Base-by-base conservation (phyloP, 1,284 basidiomycete species). In the Apiotrichum sp. region DNA sequence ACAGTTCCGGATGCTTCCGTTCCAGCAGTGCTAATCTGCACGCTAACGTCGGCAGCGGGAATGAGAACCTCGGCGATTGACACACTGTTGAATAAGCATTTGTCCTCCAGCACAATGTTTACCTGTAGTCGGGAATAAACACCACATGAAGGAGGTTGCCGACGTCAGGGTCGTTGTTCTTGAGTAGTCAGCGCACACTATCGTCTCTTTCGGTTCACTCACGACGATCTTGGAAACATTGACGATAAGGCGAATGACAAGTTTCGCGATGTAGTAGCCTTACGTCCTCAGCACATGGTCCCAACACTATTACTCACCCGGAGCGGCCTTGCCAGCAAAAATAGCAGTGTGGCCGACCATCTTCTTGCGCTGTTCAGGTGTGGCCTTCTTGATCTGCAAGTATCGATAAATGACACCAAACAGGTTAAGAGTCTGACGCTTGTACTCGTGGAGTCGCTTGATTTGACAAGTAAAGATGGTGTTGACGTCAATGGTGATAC, bases 401-500 rank as follows among this genome's bases (percentile, higher is more conserved):
- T 96, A 96, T 56, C 91, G 82, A 71, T 92, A 85, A 65, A 95
- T 86, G 60, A 93, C 86, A 56, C 88, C 89, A 50, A 76, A 74
- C 59, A 77, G 69, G 67, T 75, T 74, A 48, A 76, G 62, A 0
- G 73, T 73, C 57, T 77, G 75, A 44, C 74, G 84, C 82, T 93
- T 95, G 75, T 93, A 93, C 79, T 57, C 73, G 66, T 74, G 72
- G 3, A 76, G 64, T 50, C 88, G 85, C 82, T 93, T 95, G 69
- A 92, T 88, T 76, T 95, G 92, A 14, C 93, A 86, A 69, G 93
- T 89, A 69, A 93, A 95, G 81, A 95, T 82, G 31, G 88, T 89
- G 52, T 85, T 78, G 34, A 88, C 61, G 52, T 76, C 85, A 58
- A 95, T 80, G 34, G 73, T 82, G 59, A 80, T 61, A 13, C 90